Conservation (phyloP, 352 stramenopile species). For the Globisporangium orthogonon region DNA sequence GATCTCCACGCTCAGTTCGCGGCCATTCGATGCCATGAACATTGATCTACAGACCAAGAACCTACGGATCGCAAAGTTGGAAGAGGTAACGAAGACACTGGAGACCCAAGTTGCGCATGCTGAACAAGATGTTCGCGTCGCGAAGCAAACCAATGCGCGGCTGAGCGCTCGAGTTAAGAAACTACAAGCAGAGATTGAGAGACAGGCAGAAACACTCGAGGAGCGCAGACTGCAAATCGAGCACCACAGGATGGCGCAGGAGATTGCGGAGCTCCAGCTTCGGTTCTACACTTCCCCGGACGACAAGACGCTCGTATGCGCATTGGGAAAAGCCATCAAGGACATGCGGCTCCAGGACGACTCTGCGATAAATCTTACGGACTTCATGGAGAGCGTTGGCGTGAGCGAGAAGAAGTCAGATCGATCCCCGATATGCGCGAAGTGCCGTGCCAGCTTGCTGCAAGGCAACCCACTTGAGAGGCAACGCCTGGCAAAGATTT, state of each 20-base stretch:
- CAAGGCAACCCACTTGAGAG: constrained; percentile 6
- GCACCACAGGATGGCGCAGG: constrained; percentile 28
- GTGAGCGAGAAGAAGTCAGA: not conserved
- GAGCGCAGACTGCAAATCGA: constrained; percentile 21
- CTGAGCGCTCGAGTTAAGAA: constrained; percentile 14
- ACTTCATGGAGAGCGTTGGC: constrained; percentile 6
- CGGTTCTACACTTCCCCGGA: constrained; percentile 37
- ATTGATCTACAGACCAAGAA: constrained; percentile 41
- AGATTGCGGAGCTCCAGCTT: constrained; percentile 48
- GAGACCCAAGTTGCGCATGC: constrained; percentile 13
- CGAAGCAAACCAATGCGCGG: constrained; percentile 16
- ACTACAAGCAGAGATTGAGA: constrained; percentile 14
- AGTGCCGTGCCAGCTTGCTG: not conserved
- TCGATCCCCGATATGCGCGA: not conserved
- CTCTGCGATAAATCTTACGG: not conserved
- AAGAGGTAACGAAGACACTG: constrained; percentile 24
- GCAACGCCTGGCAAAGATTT: constrained; percentile 17
- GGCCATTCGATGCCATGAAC: constrained; percentile 38
- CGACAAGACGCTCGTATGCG: constrained; percentile 41
- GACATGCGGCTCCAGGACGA: constrained; percentile 28
- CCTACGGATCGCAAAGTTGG: constrained; percentile 37
- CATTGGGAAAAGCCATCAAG: constrained; percentile 43
- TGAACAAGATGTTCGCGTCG: constrained; percentile 19
- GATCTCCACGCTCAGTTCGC: constrained; percentile 34
- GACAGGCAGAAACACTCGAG: constrained; percentile 13